Base-by-base conservation (phyloP, 371 early-diverging fungal species). In the Gilbertella persicaria region DNA sequence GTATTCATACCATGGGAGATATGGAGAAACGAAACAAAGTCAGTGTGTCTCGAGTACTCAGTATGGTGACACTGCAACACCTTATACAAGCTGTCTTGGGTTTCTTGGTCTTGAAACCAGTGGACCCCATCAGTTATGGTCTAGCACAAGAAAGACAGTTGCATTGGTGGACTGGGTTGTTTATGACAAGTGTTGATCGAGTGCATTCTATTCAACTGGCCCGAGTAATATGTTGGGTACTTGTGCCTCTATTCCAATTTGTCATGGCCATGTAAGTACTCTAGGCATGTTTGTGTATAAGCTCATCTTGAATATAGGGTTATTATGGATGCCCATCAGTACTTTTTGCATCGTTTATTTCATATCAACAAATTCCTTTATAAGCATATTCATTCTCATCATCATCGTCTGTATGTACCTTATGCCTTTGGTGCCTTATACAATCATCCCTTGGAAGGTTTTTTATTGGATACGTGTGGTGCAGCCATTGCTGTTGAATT, bases 361-460 rank as follows among this genome's bases (percentile, higher is more conserved):
- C 91, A 91, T 70, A 65, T 69, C 38, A 84, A 84, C 62, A 80
- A 78, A 47, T 85, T 73, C 30, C 73, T 91, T 24, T 91, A 91
- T 73, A 82, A 84, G 55, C 74, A 80, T 53, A 76, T 91, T 52
- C 91, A 91, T 59, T 86, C 86, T 26, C 82, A 84, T 45, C 91
- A 91, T 58, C 91, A 91, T 57, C 82, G 86, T 25, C 67, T 91
- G 17, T 88, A 88, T 44, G 86, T 82, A 7, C 87, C 89, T 19
- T 91, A 85, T 64, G 87, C 91, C 4, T 88, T 83, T 68, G 91
- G 89, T 12, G 91, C 91, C 17, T 78, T 91, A 28, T 91, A 91
- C 71, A 91, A 91, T 66, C 89, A 91, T 59, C 89, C 89, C 0
- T 46, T 91, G 25, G 91, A 91, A 71, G 89, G 90, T 5, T 84